Evolutionary conservation across 2,329 filamentous ascomycete species (phyloP).

Genomic region (Tolypocladium amazonense): DNA sequence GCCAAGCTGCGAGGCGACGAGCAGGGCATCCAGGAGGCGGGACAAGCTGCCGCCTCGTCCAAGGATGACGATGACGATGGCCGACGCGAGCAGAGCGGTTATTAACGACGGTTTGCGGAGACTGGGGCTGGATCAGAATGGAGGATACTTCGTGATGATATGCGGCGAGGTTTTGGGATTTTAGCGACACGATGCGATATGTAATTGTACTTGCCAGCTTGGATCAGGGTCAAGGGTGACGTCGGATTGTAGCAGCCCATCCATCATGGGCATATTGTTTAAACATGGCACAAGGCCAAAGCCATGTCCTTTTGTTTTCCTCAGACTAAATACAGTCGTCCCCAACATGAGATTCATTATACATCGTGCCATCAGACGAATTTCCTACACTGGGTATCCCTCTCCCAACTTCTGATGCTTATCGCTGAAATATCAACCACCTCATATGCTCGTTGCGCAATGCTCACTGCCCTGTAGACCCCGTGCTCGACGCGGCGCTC

Average conservation of each 20-base stretch:
- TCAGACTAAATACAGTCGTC: background rate
- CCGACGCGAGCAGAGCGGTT: constrained; percentile 43
- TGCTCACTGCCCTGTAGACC: constrained; percentile 26
- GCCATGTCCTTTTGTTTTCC: background rate
- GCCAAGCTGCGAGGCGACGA: constrained; percentile 87
- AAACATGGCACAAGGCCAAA: background rate
- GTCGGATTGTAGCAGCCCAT: background rate
- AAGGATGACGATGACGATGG: constrained; percentile 22
- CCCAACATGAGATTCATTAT: background rate
- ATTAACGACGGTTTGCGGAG: constrained; percentile 16
- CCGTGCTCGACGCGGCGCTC: constrained; percentile 31
- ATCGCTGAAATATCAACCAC: background rate
- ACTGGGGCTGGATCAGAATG: background rate
- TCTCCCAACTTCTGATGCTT: background rate
- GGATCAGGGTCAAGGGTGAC: background rate
- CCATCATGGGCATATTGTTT: background rate
- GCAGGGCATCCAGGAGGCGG: constrained; percentile 55
- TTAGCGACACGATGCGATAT: background rate
- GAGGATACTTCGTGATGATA: background rate
- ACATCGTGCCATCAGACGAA: background rate
- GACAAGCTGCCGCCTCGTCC: constrained; percentile 35
- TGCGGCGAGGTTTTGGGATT: no score
- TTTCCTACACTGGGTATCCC: background rate
- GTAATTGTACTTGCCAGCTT: background rate
- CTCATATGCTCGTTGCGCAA: background rate